Base-by-base conservation (phyloP, 192 early-diverging fungal species). In the Backusella sp. region DNA sequence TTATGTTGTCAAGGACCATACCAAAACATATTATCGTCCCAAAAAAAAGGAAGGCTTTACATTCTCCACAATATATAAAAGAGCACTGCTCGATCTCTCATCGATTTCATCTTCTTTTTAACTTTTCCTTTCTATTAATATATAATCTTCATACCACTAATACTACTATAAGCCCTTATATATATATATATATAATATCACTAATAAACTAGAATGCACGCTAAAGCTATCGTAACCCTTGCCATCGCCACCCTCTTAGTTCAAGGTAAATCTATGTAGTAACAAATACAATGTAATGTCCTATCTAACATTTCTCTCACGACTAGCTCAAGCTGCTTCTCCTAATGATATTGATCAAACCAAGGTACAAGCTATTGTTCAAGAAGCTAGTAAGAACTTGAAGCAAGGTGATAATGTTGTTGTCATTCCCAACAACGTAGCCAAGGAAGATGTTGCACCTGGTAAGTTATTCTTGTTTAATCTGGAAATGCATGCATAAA, bases 1-100 rank as follows among this genome's bases (percentile, higher is more conserved):
- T 65, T 52, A 56, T 73, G 62, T 21, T n/a, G 53, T 26, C 21
- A 62, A 52, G 19, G 26, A 68, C 17, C 66, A 68, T 68, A 68
- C 66, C 66, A 37, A 66, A 68, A 34, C 32, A 36, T 68, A 68
- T 36, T 36, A 68, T 34, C 66, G 35, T 68, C 19, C 66, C 66
- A 68, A 68, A 36, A 36, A 14, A 67, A 67, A 36, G 8, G 21
- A 56, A 56, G 8, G 52, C 19, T 8, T 53, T 53, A 53, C 52
- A 53, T 53, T 53, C 52, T 53, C n/a, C 6, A 44, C 12, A 44
- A 53, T 56, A 56, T 56, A 56, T 56, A 56, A 56, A 56, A 56
- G 53, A 56, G n/a, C 21, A 21, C 11, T 42, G 21, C 32, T 44
- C 15, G 15, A 44, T 44, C 11, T 30, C 39, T 26, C 26, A 30